These are phyloP conservation scores for Cynanchum wilfordii DNA, from an alignment of 257 asterid genomes.

Conservation along the genomic window DNA sequence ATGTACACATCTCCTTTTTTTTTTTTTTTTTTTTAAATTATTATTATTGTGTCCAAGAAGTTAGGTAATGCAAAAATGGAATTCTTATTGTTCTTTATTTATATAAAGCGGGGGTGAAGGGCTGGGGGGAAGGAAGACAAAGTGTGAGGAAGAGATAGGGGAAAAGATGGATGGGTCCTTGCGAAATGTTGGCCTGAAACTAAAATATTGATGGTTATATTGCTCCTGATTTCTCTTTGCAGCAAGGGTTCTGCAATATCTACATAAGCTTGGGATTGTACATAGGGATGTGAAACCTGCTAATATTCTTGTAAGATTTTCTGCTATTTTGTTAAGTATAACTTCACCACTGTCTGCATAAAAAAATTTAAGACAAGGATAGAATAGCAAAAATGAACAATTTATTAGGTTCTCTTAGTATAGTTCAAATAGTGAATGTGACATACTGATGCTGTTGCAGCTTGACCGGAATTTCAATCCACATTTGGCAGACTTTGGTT, in stretches of 20 bases:
- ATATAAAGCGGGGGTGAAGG: no score
- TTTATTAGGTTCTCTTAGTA: background rate
- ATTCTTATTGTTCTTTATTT: no score
- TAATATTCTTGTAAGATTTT: constrained; percentile 85
- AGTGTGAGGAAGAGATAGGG: no score
- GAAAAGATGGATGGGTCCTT: no score
- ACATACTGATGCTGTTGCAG: constrained; percentile 44
- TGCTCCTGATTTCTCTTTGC: constrained; percentile 41
- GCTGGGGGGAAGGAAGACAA: no score
- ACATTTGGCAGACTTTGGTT: constrained; percentile 85
- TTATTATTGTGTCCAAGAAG: background rate
- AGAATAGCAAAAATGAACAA: background rate
- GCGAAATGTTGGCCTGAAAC: no score
- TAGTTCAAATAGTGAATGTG: background rate
- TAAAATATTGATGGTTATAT: constrained; percentile 8
- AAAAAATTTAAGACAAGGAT: background rate
- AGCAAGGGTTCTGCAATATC: constrained; percentile 82
- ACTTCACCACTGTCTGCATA: background rate
- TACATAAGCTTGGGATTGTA: constrained; percentile 86
- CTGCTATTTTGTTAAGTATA: constrained; percentile 16
- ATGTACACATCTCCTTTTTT: background rate
- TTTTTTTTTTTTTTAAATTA: background rate
- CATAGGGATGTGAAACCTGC: constrained; percentile 99
- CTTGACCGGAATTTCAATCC: constrained; percentile 59
- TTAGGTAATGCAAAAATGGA: background rate